Base-by-base conservation (phyloP, 2,329 filamentous ascomycete genomes). In the Colletotrichum liriopes region DNA sequence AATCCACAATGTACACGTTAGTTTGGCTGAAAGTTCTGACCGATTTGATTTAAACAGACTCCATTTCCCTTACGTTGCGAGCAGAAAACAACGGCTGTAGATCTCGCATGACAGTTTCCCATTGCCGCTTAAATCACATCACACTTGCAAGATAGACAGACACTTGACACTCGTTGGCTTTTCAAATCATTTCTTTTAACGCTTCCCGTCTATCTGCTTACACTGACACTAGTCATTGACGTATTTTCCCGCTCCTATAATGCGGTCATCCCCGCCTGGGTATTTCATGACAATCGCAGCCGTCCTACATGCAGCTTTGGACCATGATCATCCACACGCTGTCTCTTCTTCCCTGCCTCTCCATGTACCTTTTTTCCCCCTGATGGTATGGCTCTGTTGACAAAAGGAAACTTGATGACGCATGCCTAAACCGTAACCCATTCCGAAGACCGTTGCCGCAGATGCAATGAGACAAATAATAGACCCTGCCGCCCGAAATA, bases 171-270 rank as follows among this genome's bases (percentile, higher is more conserved):
- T n/a, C 20, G 9, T 56, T 56, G 26, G 47, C 16, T 58, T 65
- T 58, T 66, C n/a, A 71, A 71, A 71, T 71, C 61, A 73, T 71
- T 35, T 73, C 61, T 73, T 71, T 71, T 67, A 71, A 71, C 67
- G 71, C 71, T 73, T 71, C 49, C 56, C 55, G 58, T 73, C 71
- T 73, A 73, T 73, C 49, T 73, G 67, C 71, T 66, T 71, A 73
- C 61, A 73, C 56, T 73, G 71, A 71, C 67, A 71, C 67, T 71
- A 58, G 58, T 62, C 67, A 71, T 67, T 71, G 67, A 67, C 49
- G 56, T 67, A 49, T 68, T 71, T 70, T 67, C 20, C 67, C 71
- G 56, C 71, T 59, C 54, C 61, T 65, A 59, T 55, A 59, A 65
- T 49, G 71, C 71, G 71, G 62, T 43, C 62, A 43, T 62, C 49